Conservation (phyloP, 2,329 filamentous ascomycete species). For the Calonectria hawksworthii region DNA sequence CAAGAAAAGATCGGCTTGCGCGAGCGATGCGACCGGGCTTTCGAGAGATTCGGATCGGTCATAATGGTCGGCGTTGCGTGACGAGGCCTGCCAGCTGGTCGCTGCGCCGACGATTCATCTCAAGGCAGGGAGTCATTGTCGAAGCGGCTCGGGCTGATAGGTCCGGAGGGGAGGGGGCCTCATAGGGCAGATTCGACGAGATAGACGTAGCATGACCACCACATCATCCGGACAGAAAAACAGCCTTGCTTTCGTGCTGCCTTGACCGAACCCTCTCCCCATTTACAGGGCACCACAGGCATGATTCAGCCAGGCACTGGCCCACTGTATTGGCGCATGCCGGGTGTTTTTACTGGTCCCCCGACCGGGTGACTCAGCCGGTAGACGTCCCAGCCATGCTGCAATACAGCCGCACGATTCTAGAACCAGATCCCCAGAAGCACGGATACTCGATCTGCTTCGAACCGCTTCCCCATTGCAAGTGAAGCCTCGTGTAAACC, state of each 20-base stretch:
- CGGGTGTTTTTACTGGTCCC: conserved; percentile 17
- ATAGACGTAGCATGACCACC: conserved; percentile 10
- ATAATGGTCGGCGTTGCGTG: not conserved
- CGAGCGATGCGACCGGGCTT: not conserved
- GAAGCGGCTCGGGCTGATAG: not conserved
- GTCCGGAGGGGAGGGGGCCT: not conserved
- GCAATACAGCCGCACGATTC: conserved; percentile 1
- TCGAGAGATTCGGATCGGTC: not conserved
- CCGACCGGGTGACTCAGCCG: conserved; percentile 41
- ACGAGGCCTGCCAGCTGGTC: not conserved
- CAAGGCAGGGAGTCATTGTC: conserved; percentile 24
- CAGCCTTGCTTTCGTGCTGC: not conserved
- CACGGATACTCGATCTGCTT: conserved; percentile 26
- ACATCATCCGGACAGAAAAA: not conserved
- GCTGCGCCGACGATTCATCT: not conserved
- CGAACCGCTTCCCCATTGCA: conserved; percentile 26
- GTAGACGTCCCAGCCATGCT: not conserved
- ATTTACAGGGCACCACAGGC: not conserved
- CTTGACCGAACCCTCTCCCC: not conserved
- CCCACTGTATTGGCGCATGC: not conserved
- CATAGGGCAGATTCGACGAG: not conserved
- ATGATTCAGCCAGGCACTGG: not conserved
- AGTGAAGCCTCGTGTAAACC: not conserved
- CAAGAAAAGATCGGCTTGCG: not conserved
- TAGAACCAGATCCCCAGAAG: conserved; percentile 4